A percentile compares a stretch with the other conserved stretches of the same genome.
These are phyloP conservation scores for Fistulinella cinereoalba DNA, from an alignment of 1,284 basidiomycete genomes.

Conservation along the genomic window DNA sequence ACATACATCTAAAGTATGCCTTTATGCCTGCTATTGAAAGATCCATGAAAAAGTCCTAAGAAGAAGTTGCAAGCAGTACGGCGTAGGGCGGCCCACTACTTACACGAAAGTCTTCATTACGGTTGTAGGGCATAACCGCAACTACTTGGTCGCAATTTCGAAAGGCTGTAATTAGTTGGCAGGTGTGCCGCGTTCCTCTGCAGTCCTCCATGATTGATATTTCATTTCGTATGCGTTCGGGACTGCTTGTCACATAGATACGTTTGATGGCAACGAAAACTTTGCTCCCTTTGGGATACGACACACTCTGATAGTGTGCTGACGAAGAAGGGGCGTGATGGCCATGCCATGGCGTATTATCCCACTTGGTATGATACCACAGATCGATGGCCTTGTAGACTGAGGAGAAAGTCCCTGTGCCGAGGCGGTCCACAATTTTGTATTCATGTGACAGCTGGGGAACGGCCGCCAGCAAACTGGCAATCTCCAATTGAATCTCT, in stretches of 20 bases:
- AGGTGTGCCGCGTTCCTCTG: slow-evolving; percentile 80
- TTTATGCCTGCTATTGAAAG: slow-evolving; percentile 77
- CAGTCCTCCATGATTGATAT: slow-evolving; percentile 88
- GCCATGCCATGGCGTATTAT: slow-evolving; percentile 81
- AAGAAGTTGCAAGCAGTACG: slow-evolving; percentile 5
- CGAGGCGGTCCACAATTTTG: slow-evolving; percentile 84
- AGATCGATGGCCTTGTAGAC: slow-evolving; percentile 96
- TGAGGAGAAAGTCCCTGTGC: slow-evolving; percentile 97
- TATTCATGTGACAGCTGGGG: slow-evolving; percentile 70
- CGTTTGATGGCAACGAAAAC: slow-evolving; percentile 94
- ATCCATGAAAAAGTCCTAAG: slow-evolving; percentile 70
- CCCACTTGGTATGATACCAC: slow-evolving; percentile 70
- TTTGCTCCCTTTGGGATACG: slow-evolving; percentile 42
- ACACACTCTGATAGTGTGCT: slow-evolving; percentile 55
- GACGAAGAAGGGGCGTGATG: slow-evolving; percentile 57
- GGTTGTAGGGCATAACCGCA: slow-evolving; percentile 91
- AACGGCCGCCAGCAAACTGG: slow-evolving; percentile 57
- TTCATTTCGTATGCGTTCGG: slow-evolving; percentile 91
- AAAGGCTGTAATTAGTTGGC: slow-evolving; percentile 94
- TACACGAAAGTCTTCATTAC: slow-evolving; percentile 91
- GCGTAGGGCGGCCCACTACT: slow-evolving; percentile 26
- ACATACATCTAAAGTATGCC: slow-evolving; percentile 88
- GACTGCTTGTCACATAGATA: slow-evolving; percentile 95
- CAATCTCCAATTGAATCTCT: slow-evolving; percentile 78
- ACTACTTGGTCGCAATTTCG: slow-evolving; percentile 91